Base-by-base conservation (phyloP, 371 early-diverging fungal genomes). In the Mucor racemosus region DNA sequence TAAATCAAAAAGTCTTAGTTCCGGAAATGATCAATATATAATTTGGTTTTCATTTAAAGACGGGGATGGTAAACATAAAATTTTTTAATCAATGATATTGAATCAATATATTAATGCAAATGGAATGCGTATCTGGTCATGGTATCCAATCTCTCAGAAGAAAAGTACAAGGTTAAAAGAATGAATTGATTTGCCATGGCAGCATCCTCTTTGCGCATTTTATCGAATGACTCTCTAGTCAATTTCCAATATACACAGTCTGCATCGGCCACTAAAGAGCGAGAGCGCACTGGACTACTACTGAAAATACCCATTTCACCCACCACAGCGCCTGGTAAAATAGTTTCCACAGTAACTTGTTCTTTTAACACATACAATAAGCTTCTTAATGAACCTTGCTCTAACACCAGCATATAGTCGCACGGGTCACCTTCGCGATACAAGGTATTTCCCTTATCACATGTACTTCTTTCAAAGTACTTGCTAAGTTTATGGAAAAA, bases 241-340 rank as follows among this genome's bases (percentile, higher is more conserved):
- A 94, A 69, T 66, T 82, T 84, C 93, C 92, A 94, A 44, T 91
- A 76, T 0, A 85, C 81, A 36, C 85, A 84, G 44, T 86, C 84
- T 46, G 80, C 80, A 41, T 93, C 93, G 0, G 88, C 85, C 7
- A 86, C 67, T 17, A 93, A 73, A 0, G 90, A 87, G 6, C 89
- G 85, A 14, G 84, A 78, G 31, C 92, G 83, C 31, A 65, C 44
- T 36, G 80, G 77, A 19, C 82, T 78, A 5, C 66, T 62, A 14
- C 89, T 87, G 38, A 91, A 87, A 36, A 94, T 80, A 0, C 90
- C 82, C 48, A 92, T 72, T 72, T 92, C 94, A 5, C 94, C 94
- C n/a, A 91, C 82, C 4, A 92, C 81, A 1, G 93, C 90, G 14
- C 93, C 92, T 0, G 93, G 90, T 21, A 94, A 72, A 13, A 92